Base-by-base conservation (phyloP, 2,329 filamentous ascomycete species). In the Dactylellina sp. region DNA sequence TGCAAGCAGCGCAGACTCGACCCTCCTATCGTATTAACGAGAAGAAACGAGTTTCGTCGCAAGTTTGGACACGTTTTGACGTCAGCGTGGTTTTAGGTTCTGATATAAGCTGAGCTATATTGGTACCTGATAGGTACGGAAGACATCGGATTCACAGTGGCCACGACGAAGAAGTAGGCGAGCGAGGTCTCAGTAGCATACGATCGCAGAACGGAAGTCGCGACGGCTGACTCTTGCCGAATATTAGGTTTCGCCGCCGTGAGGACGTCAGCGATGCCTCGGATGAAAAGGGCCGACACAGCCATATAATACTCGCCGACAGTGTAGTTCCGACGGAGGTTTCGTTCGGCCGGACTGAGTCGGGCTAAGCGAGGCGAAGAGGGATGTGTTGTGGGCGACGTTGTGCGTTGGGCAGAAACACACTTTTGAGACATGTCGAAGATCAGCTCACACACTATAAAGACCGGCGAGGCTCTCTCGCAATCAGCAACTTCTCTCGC, bases 331-430 rank as follows among this genome's bases (percentile, higher is more conserved):
- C 61, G 61, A 56, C 61, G 61, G 61, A 64, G 50, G 6, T 42
- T 56, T 56, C 50, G 16, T 57, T 50, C 14, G 50, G 4, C 61
- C 61, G 40, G 28, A 14, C 50, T 16, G 35, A 35, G 28, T 35
- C 50, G 40, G 50, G 22, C 28, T 28, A 56, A 50, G 50, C 61
- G 61, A 50, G 7, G 25, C 24, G 42, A 16, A 24, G 56, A n/a
- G n/a, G n/a, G n/a, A 40, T 57, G 50, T 64, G 61, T 65, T 65
- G 50, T 25, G 28, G n/a, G 20, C 28, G 39, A 57, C 61, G 50
- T 65, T 35, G 61, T 4, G 46, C 61, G 50, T 65, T 35, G 61
- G 28, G 46, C 37, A 14, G 25, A 55, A 53, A 47, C 24, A 18
- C 22, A 56, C 4, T 16, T 20, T n/a, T 56, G 12, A 57, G 61